Conservation (phyloP, 1,284 basidiomycete genomes). For the Papiliotrema nemorosa region DNA sequence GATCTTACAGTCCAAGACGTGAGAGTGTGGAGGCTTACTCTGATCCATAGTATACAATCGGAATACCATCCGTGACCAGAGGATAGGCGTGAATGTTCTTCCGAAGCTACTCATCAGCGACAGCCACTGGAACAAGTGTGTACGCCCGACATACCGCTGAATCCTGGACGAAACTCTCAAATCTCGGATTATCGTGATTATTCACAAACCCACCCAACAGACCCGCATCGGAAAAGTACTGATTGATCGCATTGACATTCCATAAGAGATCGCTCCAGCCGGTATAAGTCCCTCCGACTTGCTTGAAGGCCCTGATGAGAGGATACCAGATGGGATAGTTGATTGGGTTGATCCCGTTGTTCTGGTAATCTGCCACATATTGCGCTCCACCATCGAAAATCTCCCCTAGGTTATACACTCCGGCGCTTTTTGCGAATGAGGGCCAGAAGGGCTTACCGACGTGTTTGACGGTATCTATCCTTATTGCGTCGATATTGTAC, state of each 20-base stretch:
- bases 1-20: slow-evolving; percentile 6
- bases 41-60: slow-evolving; percentile 57
- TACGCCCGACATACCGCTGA: slow-evolving; percentile 17
- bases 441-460: slow-evolving; percentile 51
- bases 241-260: slow-evolving; percentile 19
- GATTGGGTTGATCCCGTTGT: slow-evolving; percentile 53
- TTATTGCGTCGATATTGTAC: slow-evolving; percentile 49
- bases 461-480: slow-evolving; percentile 53
- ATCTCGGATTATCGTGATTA: slow-evolving; percentile 51
- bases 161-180: slow-evolving; percentile 27
- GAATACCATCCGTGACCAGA: slow-evolving; percentile 55
- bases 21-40: slow-evolving; percentile 66
- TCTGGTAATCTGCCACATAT: slow-evolving; percentile 43
- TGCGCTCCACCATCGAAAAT: slow-evolving; percentile 44
- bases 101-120: slow-evolving; percentile 29
- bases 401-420: slow-evolving; percentile 52
- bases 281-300: slow-evolving; percentile 12
- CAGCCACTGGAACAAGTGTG: background rate
- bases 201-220: slow-evolving; percentile 47
- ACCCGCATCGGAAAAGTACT: slow-evolving; percentile 35
- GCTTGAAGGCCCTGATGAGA: slow-evolving; percentile 37
- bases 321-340: slow-evolving; percentile 59
- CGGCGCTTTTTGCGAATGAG: slow-evolving; percentile 44
- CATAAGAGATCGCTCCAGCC: slow-evolving; percentile 12
- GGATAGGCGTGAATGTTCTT: slow-evolving; percentile 52